Percentiles rank a stretch among this genome's conserved stretches.
Conservation (phyloP, 306 rosid genomes). For the Acmispon strigosus region DNA sequence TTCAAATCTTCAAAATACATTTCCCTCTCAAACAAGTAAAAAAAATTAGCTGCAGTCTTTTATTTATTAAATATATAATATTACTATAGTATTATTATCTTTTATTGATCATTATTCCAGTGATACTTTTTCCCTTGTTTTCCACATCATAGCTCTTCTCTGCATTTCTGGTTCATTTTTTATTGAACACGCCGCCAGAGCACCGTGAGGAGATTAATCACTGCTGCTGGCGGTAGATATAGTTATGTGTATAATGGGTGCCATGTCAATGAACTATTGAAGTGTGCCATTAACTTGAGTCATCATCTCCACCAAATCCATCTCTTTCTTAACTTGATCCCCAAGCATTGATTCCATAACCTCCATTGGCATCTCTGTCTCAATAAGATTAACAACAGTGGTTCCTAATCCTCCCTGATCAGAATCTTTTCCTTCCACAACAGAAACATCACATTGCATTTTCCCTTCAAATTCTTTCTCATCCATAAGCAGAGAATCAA, state of each 20-base stretch:
- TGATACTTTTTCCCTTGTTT: neutral
- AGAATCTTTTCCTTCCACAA: neutral
- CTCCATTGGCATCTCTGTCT: conserved; percentile 19
- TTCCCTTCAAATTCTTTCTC: conserved; percentile 13
- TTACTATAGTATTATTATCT: neutral
- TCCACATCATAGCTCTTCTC: neutral
- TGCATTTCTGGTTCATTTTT: neutral
- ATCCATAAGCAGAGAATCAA: conserved; percentile 49
- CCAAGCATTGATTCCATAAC: conserved; percentile 19
- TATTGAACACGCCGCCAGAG: neutral
- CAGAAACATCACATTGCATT: neutral
- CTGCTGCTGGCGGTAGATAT: neutral
- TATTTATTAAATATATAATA: neutral
- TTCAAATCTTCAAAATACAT: neutral
- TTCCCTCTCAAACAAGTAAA: neutral
- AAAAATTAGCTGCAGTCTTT: neutral
- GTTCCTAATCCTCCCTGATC: neutral
- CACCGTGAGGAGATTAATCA: no score
- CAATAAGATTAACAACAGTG: conserved; percentile 8
- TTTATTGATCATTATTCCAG: neutral
- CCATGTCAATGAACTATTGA: neutral
- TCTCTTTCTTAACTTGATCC: conserved; percentile 54
- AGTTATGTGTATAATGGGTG: neutral
- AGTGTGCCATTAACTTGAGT: conserved; percentile 29
- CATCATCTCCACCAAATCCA: conserved; percentile 82